Base-by-base conservation (phyloP, 2,329 filamentous ascomycete species). In the Mycosphaerella arachidis region DNA sequence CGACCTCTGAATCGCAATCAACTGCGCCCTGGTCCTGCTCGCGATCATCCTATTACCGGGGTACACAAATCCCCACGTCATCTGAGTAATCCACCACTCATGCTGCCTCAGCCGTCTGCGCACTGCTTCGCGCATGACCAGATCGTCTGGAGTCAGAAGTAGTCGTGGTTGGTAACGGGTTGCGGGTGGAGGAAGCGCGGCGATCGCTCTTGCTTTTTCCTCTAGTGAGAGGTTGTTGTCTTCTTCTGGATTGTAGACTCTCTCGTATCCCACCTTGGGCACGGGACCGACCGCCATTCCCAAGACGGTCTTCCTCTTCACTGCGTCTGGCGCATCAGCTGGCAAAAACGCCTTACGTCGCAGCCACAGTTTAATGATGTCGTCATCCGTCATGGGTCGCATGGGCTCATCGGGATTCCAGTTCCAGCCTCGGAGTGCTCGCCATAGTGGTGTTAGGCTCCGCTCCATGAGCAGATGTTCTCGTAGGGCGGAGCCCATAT, bases 351-450 rank as follows among this genome's bases (percentile, higher is more conserved):
- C 82, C 62, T 82, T 78, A 73, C 88, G 89, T 20, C 81, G 78
- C 5, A 87, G 73, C 68, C 81, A 84, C 62, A 85, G 78, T 55
- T 79, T 73, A n/a, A 87, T 55, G 3, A 86, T 68, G 48, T 89
- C 85, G 2, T 77, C 55, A 1, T 77, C 64, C 4, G 73, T 78
- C 13, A 72, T 66, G 1, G 61, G 60, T 27, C 60, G 43, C 8
- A 48, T 57, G 6, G 60, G 61, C n/a, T 66, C 63, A 4, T 46
- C 48, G 12, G 58, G 59, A 6, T 63, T 60, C 5, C 66, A 66
- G 43, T 76, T 76, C 61, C 82, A 81, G 45, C 84, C 78, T 52
- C 83, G 80, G 31, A 94, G 76, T 2, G 88, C 75, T 48, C 82
- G 75, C 78, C 82, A 86, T 4, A 90, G 67, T 0, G 68, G 63